Evolutionary conservation across 176 grass and related monocot genomes (phyloP).

Genomic region (Ensete glaucum): DNA sequence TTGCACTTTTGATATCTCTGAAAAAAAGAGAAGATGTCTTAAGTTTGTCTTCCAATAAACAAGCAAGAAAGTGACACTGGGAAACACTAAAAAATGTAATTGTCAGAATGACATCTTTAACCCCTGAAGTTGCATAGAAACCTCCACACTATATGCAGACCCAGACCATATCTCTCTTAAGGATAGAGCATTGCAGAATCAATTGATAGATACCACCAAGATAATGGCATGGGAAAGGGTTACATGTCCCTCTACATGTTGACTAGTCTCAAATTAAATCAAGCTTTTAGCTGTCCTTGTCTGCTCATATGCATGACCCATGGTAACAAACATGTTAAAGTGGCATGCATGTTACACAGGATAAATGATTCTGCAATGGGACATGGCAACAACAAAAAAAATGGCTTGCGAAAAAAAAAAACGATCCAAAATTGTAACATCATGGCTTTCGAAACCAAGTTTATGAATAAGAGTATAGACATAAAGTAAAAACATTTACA

Average conservation of each 20-base stretch:
- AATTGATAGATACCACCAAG: neutral
- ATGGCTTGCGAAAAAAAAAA: neutral
- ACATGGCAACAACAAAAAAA: neutral
- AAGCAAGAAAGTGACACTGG: neutral
- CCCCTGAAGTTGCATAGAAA: neutral
- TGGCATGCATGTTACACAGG: neutral
- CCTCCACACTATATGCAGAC: neutral
- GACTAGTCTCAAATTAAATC: too few species aligned
- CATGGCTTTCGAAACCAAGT: neutral
- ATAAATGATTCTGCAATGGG: too few species aligned
- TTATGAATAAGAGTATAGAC: neutral
- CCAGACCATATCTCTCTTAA: neutral
- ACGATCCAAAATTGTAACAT: neutral
- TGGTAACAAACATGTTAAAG: neutral
- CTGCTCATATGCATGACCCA: neutral
- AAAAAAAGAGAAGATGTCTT: constrained; percentile 12
- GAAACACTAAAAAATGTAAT: neutral
- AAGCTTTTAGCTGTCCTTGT: neutral
- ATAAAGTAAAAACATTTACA: neutral
- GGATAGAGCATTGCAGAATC: neutral
- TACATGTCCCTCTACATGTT: too few species aligned
- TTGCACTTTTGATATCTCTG: constrained; percentile 97
- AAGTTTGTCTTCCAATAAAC: neutral
- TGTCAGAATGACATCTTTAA: neutral
- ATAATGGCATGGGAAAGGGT: too few species aligned